Percentiles rank a stretch among this genome's conserved stretches.
These are phyloP conservation scores for Mortierella sp. DNA, from an alignment of 371 early-diverging fungal species.

Conservation along the genomic window DNA sequence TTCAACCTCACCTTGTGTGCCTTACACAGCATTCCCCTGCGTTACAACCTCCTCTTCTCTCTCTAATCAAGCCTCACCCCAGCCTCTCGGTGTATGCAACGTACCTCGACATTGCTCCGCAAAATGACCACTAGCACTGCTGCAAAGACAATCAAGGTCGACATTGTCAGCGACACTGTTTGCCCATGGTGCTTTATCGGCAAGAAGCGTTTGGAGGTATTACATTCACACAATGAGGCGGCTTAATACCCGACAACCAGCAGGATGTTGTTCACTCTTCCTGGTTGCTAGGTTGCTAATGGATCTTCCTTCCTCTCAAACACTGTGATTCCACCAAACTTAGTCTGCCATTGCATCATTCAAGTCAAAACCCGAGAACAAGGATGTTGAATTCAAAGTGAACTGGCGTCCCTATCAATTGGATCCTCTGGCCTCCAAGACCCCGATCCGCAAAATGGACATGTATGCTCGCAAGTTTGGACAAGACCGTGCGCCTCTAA, in stretches of 20 bases:
- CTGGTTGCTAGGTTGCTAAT: not conserved
- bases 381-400: slow-evolving; percentile 62
- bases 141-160: slow-evolving; percentile 56
- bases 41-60: not conserved
- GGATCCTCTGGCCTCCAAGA: slow-evolving; percentile 50
- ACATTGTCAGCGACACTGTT: slow-evolving; percentile 64
- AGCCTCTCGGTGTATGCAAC: slow-evolving; percentile 24
- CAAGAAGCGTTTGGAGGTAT: slow-evolving; percentile 70
- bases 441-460: slow-evolving; percentile 58
- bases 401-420: slow-evolving; percentile 76
- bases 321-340: not conserved
- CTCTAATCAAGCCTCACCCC: not conserved
- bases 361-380: slow-evolving; percentile 55
- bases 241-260: no score
- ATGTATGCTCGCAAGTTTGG: slow-evolving; percentile 73
- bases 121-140: slow-evolving; percentile 38
- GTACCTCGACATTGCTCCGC: slow-evolving; percentile 27
- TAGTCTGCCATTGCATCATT: slow-evolving; percentile 64
- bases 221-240: no score
- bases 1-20: no score
- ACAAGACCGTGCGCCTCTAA: slow-evolving; percentile 54
- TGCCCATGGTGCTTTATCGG: slow-evolving; percentile 81
- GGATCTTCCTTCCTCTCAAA: no score
- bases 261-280: not conserved
- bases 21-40: no score